Conservation (phyloP, 805 yeast species). For the Yamadazyma ubonensis region DNA sequence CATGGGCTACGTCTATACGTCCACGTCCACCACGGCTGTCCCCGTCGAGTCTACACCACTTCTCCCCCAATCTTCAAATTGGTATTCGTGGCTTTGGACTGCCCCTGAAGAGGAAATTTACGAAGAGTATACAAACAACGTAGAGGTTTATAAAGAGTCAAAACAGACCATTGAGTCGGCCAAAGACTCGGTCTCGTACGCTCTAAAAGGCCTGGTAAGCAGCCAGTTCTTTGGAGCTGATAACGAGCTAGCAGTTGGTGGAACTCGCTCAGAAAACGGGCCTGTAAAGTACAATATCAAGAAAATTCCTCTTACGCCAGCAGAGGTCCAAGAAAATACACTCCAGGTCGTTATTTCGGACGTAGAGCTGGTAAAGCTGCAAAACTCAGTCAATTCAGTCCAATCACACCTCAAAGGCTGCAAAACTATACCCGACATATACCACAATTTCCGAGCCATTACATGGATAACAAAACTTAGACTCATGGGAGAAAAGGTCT, state of each 20-base stretch:
- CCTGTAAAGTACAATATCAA: conserved; percentile 34
- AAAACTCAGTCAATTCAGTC: neutral
- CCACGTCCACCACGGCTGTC: too few species aligned
- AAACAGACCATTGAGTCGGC: conserved; percentile 32
- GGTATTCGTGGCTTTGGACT: conserved; percentile 30
- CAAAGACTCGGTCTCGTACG: conserved; percentile 34
- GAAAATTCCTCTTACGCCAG: conserved; percentile 33
- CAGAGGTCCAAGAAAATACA: conserved; percentile 33
- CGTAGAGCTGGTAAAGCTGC: too few species aligned
- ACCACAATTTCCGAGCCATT: conserved; percentile 22
- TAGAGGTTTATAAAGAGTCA: conserved; percentile 31
- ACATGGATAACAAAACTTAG: conserved; percentile 24
- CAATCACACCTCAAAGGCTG: too few species aligned
- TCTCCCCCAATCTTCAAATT: too few species aligned
- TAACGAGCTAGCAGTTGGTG: conserved; percentile 34
- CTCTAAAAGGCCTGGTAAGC: conserved; percentile 22
- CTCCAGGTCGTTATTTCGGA: conserved; percentile 14
- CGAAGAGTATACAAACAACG: conserved; percentile 22
- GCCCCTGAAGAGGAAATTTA: conserved; percentile 18
- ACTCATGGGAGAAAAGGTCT: conserved; percentile 22
- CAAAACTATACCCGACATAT: too few species aligned
- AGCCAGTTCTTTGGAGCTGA: conserved; percentile 17
- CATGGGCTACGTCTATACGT: conserved; percentile 7
- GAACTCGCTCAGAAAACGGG: conserved; percentile 29
- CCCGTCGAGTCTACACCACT: conserved; percentile 1